phyloP scores from a whole-genome alignment of 768 basidiomycete species.

The Galerina marginata region DNA sequence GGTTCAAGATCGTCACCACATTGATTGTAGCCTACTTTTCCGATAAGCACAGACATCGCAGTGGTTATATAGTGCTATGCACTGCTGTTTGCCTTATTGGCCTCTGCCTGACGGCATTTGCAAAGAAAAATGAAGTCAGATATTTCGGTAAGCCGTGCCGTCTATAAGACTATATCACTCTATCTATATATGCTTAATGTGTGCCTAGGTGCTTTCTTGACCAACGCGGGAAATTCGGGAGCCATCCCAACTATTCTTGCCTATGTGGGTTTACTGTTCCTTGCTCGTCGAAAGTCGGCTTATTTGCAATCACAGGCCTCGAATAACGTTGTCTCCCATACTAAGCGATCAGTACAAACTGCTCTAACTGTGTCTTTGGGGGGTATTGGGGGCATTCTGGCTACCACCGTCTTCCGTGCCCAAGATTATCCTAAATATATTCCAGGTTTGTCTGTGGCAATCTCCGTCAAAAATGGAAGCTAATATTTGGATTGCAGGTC shows the following conservation, averaged over 20 bases:
- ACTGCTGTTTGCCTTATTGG: conserved; percentile 45
- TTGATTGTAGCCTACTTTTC: conserved; percentile 53
- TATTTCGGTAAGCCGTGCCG: conserved; percentile 43
- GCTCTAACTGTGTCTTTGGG: conserved; percentile 48
- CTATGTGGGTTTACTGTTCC: conserved; percentile 34
- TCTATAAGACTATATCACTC: neutral
- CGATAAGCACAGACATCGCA: conserved; percentile 48
- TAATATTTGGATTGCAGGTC: conserved; percentile 32
- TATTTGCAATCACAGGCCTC: conserved; percentile 31
- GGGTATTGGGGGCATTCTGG: conserved; percentile 49
- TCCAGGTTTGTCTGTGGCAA: conserved; percentile 37
- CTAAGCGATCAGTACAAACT: conserved; percentile 48
- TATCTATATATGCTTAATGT: neutral
- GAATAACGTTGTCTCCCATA: conserved; percentile 55
- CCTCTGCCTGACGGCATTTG: conserved; percentile 43
- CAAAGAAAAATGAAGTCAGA: conserved; percentile 39
- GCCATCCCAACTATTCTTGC: conserved; percentile 50
- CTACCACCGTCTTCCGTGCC: conserved; percentile 46
- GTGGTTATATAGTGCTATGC: conserved; percentile 46
- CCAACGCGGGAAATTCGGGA: conserved; percentile 48
- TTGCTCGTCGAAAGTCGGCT: neutral
- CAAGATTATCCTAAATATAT: conserved; percentile 49
- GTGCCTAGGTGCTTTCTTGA: conserved; percentile 45
- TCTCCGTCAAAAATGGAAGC: neutral
- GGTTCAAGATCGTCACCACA: conserved; percentile 40